Base-by-base conservation (phyloP, 2,329 filamentous ascomycete genomes). In the Colletotrichum magnum region DNA sequence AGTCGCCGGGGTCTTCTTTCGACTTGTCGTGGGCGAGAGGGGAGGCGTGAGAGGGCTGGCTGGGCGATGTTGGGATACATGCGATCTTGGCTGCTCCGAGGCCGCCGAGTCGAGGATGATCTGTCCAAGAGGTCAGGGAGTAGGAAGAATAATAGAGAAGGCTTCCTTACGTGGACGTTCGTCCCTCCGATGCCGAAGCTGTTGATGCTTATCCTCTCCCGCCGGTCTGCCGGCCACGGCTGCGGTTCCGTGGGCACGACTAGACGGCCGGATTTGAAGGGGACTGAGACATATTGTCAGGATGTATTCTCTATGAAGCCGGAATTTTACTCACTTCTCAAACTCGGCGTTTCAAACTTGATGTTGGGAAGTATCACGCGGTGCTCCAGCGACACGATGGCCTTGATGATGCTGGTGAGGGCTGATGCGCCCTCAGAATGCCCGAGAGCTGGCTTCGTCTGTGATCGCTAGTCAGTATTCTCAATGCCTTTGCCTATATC, bases 151-250 rank as follows among this genome's bases (percentile, higher is more conserved):
- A 15, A 6, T 6, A 5, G 1, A 28, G 6, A 9, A 6, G 5
- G 12, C 16, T 2, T 2, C n/a, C 7, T 0, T 1, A 24, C 1
- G 76, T 84, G 81, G 0, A 75, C 79, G 58, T 83, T 83, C 4
- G 77, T 71, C 0, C 82, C 81, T 0, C 82, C 82, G 43, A 79
- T 79, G 2, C 82, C 81, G 66, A 82, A 84, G 0, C 73, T 77
- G 70, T 82, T 83, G 53, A 84, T 71, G 32, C 75, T 76, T 4
- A 79, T 72, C 5, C 81, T 73, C 45, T 77, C 73, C 1, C 47
- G 16, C 3, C 74, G 61, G 13, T 70, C 69, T 5, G 41, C 4
- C 0, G 79, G 79, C 74, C 74, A 81, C 1, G 73, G 53, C 0
- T 47, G 69, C 0, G 75, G 54, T 51, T 77, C 72, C 0, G 63